Conservation (phyloP, 2,329 filamentous ascomycete species). For the Paecilomyces sp. region DNA sequence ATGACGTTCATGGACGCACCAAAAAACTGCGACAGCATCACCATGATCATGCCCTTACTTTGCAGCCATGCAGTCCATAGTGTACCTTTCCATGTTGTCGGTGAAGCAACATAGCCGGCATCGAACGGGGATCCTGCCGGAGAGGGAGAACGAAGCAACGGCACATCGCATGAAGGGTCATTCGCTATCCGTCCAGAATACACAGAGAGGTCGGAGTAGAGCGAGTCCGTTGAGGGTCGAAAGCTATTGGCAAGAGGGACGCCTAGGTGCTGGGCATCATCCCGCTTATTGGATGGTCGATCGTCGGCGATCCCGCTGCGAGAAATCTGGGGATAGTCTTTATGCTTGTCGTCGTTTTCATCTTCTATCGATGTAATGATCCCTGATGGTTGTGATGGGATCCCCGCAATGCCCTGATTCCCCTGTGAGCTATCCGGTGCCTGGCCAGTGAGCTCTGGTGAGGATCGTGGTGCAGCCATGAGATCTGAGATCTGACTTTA, state of each 20-base stretch:
- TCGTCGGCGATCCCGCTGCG: background rate
- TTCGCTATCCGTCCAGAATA: constrained; percentile 8
- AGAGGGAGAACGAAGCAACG: constrained; percentile 8
- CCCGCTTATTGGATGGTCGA: background rate
- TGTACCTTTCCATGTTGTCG: constrained; percentile 20
- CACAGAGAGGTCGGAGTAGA: constrained; percentile 17
- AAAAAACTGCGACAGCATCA: constrained; percentile 71
- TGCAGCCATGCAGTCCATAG: constrained; percentile 43
- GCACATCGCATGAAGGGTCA: constrained; percentile 7
- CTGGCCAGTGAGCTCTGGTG: background rate
- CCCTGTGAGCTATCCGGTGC: background rate
- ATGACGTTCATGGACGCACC: constrained; percentile 79
- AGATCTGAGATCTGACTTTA: background rate
- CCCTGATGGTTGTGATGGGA: background rate
- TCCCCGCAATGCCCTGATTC: background rate
- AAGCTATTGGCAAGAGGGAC: background rate
- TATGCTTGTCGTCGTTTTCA: background rate
- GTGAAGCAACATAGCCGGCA: constrained; percentile 8
- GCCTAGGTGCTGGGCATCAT: background rate
- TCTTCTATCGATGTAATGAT: background rate
- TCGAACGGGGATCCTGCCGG: background rate
- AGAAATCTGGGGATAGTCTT: background rate
- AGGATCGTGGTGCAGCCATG: background rate
- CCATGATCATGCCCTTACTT: constrained; percentile 67
- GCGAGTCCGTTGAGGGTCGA: constrained; percentile 11